Evolutionary conservation across 1,284 basidiomycete genomes (phyloP).

Genomic region (Trichosporon asahii): DNA sequence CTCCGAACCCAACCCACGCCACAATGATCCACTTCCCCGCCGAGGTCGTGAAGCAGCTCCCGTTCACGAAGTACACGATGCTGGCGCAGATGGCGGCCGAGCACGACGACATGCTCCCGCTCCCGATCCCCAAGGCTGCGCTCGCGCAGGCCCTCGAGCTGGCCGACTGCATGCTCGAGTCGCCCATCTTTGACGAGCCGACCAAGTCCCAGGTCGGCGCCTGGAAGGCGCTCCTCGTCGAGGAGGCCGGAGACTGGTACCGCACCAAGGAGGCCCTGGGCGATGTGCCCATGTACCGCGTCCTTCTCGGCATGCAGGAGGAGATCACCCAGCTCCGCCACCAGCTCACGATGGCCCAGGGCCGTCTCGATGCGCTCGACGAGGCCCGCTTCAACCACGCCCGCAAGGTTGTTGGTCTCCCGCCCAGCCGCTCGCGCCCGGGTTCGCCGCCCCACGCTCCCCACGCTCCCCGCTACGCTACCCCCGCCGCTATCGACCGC

Average conservation of each 20-base stretch:
- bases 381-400: constrained; percentile 26
- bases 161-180: constrained; percentile 15
- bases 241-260: constrained; percentile 24
- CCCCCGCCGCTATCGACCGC: constrained; percentile 15
- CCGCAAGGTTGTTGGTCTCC: constrained; percentile 21
- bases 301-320: constrained; percentile 26
- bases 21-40: constrained; percentile 22
- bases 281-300: constrained; percentile 21
- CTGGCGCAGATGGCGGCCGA: constrained; percentile 17
- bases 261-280: constrained; percentile 14
- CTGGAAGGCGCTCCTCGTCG: constrained; percentile 18
- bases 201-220: constrained; percentile 18
- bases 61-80: constrained; percentile 20
- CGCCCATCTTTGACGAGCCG: constrained; percentile 20
- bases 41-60: constrained; percentile 24
- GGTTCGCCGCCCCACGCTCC: not conserved
- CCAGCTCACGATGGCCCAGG: constrained; percentile 13
- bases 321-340: constrained; percentile 23
- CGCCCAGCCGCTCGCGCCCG: constrained; percentile 11
- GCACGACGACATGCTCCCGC: constrained; percentile 19
- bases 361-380: constrained; percentile 21
- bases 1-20: not conserved
- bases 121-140: constrained; percentile 14
- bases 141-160: constrained; percentile 23
- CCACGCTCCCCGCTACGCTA: constrained; percentile 15